These are phyloP conservation scores for Vigna angularis DNA, from an alignment of 306 rosid species.

Conservation along the genomic window DNA sequence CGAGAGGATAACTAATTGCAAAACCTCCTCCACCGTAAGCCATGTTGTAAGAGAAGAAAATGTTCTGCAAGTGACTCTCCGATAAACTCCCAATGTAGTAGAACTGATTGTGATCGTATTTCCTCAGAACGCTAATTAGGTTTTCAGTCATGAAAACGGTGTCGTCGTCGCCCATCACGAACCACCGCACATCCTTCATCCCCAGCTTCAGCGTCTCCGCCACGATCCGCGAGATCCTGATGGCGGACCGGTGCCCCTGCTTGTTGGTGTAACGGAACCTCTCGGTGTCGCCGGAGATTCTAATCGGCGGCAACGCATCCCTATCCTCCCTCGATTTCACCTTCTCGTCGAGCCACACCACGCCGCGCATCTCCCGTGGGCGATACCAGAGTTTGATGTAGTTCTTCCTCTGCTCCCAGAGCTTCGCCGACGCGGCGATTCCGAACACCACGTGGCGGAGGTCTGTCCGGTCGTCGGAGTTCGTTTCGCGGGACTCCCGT, in stretches of 20 bases:
- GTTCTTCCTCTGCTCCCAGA: conserved; percentile 81
- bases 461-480: conserved; percentile 44
- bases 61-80: conserved; percentile 92
- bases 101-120: conserved; percentile 83
- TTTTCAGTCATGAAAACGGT: conserved; percentile 91
- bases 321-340: neutral
- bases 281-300: conserved; percentile 78
- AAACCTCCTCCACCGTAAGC: conserved; percentile 99
- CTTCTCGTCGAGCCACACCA: conserved; percentile 81
- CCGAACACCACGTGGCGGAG: conserved; percentile 82
- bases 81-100: conserved; percentile 94
- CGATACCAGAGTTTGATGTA: conserved; percentile 95
- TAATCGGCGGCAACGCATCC: conserved; percentile 70
- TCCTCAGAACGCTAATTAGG: conserved; percentile 65
- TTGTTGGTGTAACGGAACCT: conserved; percentile 65
- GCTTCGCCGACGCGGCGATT: conserved; percentile 92
- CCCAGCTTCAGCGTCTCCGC: conserved; percentile 86
- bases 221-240: conserved; percentile 94
- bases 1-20: conserved; percentile 89
- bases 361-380: conserved; percentile 76
- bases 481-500: conserved; percentile 35
- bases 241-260: conserved; percentile 98
- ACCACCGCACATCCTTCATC: conserved; percentile 80
- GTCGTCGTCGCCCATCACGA: conserved; percentile 99
- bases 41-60: conserved; percentile 90